Evolutionary conservation across 148 eudicot species (phyloP).

Genomic region (Diospyros lotus): DNA sequence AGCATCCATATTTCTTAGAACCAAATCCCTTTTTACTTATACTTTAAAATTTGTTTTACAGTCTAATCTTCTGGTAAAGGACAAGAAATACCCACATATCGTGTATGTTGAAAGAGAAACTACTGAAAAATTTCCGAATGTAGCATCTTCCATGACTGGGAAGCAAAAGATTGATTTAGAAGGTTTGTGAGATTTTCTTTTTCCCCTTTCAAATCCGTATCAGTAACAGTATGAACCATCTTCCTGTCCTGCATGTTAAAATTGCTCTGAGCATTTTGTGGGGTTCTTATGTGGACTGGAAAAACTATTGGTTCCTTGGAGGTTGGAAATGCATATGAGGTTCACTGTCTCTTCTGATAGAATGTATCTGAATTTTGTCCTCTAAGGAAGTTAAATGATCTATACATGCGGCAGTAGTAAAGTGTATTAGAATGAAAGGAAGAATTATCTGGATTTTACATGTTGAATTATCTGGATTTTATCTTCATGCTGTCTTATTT

Average conservation of each 20-base stretch:
- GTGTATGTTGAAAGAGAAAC: slow-evolving; percentile 46
- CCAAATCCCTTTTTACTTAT: neutral
- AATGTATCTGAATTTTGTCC: neutral
- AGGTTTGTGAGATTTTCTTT: slow-evolving; percentile 40
- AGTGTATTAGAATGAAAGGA: too few relatives aligned
- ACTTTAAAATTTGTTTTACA: slow-evolving; percentile 20
- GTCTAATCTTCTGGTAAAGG: slow-evolving; percentile 55
- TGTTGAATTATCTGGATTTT: too few relatives aligned
- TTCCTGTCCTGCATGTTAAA: neutral
- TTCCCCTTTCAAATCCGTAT: neutral
- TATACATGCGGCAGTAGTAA: too few relatives aligned
- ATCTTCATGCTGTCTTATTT: too few relatives aligned
- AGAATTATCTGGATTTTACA: too few relatives aligned
- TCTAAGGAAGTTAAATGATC: neutral
- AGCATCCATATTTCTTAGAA: neutral
- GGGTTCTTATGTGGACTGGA: neutral
- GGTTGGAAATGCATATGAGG: neutral
- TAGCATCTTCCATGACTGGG: slow-evolving; percentile 27
- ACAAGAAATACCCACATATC: slow-evolving; percentile 72
- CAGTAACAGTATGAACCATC: neutral
- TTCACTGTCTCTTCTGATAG: neutral
- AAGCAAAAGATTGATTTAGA: slow-evolving; percentile 48
- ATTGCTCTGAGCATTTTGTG: neutral
- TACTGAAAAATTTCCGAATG: slow-evolving; percentile 17
- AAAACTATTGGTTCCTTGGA: neutral